Base-by-base conservation (phyloP, 305 asterid species). In the Rubia peregrina region DNA sequence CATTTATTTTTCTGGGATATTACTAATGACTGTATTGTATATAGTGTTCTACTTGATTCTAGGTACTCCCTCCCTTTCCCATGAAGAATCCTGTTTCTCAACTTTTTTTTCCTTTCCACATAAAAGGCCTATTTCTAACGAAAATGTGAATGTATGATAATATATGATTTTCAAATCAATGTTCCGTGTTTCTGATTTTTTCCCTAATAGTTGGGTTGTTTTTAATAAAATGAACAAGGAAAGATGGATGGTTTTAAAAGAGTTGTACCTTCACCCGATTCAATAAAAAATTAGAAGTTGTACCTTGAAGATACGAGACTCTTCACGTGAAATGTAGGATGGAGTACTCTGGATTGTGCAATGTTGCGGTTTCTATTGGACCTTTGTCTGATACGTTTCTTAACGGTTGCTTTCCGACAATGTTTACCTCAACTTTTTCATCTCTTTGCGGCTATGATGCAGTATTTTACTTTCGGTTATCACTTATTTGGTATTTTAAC, bases 321-420 rank as follows among this genome's bases (percentile, higher is more conserved):
- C 22, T 63, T n/a, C 59, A 51, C 24, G 59, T 51, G 59, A 6
- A 51, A 51, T 7, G 21, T 14, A 48, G 19, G 19, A 3, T 16
- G 19, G n/a, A 13, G 42, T 26, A 12, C 30, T 64, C 55, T 24
- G 67, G 40, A 5, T 61, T 48, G 43, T 68, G 19, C 60, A 7
- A 6, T 21, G 61, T 53, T 57, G 22, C 64, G 73, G 65, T 14
- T 13, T 42, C 42, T 43, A 6, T 67, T 57, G 67, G 67, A 56
- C 59, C 60, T 21, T 73, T 26, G 71, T 65, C 61, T 72, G 1
- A 30, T 66, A 66, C 22, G 68, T 68, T 46, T 38, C 43, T 36
- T 33, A 41, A 51, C 44, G 61, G 61, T 48, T 64, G 12, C 67
- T 62, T 24, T 62, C 40, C 55, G 65, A 63, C 71, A 53, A n/a